Percentiles rank a stretch among this genome's conserved stretches.
phyloP scores from a whole-genome alignment of 768 basidiomycete species.

The Tylopilus subfusipes region DNA sequence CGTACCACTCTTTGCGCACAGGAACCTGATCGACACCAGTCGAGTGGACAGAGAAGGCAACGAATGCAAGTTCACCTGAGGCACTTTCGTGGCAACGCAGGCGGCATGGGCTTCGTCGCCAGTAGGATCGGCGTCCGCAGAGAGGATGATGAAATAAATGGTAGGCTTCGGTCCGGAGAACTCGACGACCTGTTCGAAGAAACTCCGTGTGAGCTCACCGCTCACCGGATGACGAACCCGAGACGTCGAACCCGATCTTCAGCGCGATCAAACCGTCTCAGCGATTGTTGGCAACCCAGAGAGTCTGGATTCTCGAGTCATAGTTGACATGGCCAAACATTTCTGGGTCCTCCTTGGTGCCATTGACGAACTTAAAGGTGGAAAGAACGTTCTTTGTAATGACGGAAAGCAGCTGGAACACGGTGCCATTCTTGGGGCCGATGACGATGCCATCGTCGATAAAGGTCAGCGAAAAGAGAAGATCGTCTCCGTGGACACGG shows the following conservation, averaged over 20 bases:
- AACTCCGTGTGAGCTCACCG: constrained; percentile 63
- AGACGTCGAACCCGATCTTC: constrained; percentile 63
- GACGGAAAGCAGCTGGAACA: constrained; percentile 79
- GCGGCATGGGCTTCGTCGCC: constrained; percentile 83
- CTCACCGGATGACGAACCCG: constrained; percentile 52
- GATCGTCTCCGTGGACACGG: constrained; percentile 74
- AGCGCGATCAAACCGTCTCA: constrained; percentile 82
- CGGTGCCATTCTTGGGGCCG: constrained; percentile 79
- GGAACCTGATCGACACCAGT: constrained; percentile 87
- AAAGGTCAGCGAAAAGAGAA: constrained; percentile 79
- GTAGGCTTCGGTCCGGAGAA: constrained; percentile 81
- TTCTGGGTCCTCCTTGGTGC: constrained; percentile 64
- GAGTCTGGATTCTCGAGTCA: constrained; percentile 78
- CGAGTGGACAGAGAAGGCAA: constrained; percentile 86
- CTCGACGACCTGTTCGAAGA: constrained; percentile 80
- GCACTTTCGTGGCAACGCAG: constrained; percentile 76
- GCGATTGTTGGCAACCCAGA: constrained; percentile 85
- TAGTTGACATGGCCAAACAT: constrained; percentile 90
- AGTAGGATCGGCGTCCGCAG: constrained; percentile 76
- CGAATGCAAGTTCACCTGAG: constrained; percentile 72
- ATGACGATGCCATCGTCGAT: constrained; percentile 84
- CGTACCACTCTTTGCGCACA: constrained; percentile 83
- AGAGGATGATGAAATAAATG: constrained; percentile 86
- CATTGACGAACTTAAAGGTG: constrained; percentile 75
- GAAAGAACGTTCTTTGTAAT: constrained; percentile 71